Percentiles rank a stretch among this genome's conserved stretches.
Evolutionary conservation across 2,329 filamentous ascomycete genomes (phyloP).

Genomic region (Ophiostoma quercus): DNA sequence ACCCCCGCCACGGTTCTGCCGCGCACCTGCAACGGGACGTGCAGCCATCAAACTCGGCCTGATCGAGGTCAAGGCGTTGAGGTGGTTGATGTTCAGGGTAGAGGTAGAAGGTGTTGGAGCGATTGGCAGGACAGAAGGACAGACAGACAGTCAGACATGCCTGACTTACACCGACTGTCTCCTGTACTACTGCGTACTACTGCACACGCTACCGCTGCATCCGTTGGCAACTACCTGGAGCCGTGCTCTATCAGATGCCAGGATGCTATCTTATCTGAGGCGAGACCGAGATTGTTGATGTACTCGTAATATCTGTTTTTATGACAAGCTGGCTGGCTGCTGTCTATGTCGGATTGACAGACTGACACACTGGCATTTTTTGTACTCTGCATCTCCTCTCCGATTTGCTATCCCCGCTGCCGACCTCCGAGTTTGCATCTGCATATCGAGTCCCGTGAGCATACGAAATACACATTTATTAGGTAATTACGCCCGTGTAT

Average conservation of each 20-base stretch:
- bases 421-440: not conserved
- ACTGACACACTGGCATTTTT: too few species aligned
- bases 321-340: not conserved
- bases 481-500: not conserved
- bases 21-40: not conserved
- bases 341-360: too few species aligned
- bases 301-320: too few species aligned
- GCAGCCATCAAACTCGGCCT: not conserved
- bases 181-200: not conserved
- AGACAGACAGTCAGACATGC: not conserved
- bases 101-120: too few species aligned
- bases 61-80: not conserved
- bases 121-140: too few species aligned
- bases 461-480: not conserved
- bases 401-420: not conserved
- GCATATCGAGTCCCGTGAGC: not conserved
- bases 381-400: not conserved
- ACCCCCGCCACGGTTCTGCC: not conserved
- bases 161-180: constrained; percentile 7
- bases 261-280: not conserved
- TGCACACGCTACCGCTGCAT: not conserved
- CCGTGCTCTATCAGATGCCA: not conserved
- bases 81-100: too few species aligned
- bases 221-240: not conserved
- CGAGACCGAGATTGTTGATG: not conserved